Percentiles rank a stretch among this genome's conserved stretches.
Evolutionary conservation across 495 filamentous ascomycete genomes (phyloP).

Genomic region (Chaetomium fimeti): DNA sequence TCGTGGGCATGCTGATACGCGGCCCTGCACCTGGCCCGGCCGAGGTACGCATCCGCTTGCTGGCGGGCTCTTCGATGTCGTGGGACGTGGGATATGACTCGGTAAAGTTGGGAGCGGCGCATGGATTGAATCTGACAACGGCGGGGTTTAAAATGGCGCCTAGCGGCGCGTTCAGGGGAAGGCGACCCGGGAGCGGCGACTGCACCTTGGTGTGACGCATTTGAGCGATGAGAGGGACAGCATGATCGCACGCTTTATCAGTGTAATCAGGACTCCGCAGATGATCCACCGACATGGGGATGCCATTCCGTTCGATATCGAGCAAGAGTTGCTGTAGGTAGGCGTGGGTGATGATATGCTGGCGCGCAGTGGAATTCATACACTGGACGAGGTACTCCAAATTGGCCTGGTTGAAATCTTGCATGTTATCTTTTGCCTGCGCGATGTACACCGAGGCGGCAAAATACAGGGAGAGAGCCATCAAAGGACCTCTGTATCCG

Average conservation of each 20-base stretch:
- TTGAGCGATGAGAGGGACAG: conserved; percentile 44
- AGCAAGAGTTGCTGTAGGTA: conserved; percentile 44
- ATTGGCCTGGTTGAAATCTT: conserved; percentile 24
- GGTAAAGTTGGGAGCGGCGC: background rate
- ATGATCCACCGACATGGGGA: conserved; percentile 24
- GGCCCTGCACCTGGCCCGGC: background rate
- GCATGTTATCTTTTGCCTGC: conserved; percentile 32
- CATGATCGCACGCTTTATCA: conserved; percentile 23
- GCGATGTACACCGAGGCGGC: conserved; percentile 44
- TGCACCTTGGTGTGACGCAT: conserved; percentile 34
- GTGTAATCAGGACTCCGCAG: background rate
- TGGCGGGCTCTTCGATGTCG: conserved; percentile 1
- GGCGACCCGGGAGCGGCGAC: conserved; percentile 38
- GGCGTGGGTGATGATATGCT: conserved; percentile 40
- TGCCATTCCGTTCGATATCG: conserved; percentile 42
- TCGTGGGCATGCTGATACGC: background rate
- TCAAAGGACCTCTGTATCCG: conserved; percentile 38
- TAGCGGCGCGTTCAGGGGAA: conserved; percentile 35
- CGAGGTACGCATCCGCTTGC: conserved; percentile 19
- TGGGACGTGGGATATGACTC: background rate
- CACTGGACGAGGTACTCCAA: conserved; percentile 43
- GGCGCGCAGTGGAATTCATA: conserved; percentile 41
- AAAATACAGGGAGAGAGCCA: conserved; percentile 45
- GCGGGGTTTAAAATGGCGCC: conserved; percentile 10
- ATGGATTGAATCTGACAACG: background rate